phyloP scores from a whole-genome alignment of 345 rosid species.

The Brassica incana region DNA sequence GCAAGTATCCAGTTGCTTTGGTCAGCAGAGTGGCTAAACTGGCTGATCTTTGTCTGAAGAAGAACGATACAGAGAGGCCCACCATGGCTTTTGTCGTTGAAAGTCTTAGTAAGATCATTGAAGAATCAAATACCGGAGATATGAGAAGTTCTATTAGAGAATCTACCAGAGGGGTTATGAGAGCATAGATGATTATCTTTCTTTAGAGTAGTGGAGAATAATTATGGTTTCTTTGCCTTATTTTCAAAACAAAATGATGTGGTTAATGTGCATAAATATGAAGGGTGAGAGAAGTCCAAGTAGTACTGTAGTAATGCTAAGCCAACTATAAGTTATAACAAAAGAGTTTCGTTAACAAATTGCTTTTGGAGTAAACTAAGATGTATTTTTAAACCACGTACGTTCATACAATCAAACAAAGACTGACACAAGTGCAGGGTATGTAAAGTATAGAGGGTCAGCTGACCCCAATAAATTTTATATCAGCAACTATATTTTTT shows the following conservation, averaged over 20 bases:
- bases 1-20: conserved; percentile 46
- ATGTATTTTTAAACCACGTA: too few relatives aligned
- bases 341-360: too few relatives aligned
- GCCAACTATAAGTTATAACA: too few relatives aligned
- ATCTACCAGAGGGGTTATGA: neutral
- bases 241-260: neutral
- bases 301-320: neutral
- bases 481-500: too few relatives aligned
- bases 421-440: too few relatives aligned
- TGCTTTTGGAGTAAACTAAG: too few relatives aligned
- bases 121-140: conserved; percentile 44
- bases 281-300: neutral
- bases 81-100: conserved; percentile 62
- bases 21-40: conserved; percentile 59
- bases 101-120: conserved; percentile 55
- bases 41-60: conserved; percentile 79
- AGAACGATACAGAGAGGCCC: conserved; percentile 71
- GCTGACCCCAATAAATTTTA: too few relatives aligned
- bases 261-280: neutral
- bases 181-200: neutral
- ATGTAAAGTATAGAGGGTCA: too few relatives aligned
- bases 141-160: neutral
- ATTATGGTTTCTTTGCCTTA: neutral
- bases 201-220: neutral
- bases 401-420: too few relatives aligned